Evolutionary conservation across 2,329 filamentous ascomycete species (phyloP), one percentile per base, ranked within the genome.

Genomic region (Aspergillus carbonarius): DNA sequence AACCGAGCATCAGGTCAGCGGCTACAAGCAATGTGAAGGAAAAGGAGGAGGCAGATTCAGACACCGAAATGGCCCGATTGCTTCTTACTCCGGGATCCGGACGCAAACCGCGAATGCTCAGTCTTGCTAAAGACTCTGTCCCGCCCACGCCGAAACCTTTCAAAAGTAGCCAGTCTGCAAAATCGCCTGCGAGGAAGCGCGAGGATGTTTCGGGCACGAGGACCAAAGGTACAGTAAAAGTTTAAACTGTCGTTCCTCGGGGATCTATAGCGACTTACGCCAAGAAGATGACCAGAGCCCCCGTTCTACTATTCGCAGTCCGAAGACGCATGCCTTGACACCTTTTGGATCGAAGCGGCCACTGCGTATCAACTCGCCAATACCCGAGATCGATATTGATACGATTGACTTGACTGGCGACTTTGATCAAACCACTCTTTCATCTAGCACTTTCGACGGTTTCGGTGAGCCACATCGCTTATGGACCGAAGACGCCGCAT

Each of bases 371-470:
- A 59, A 57, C 1, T 60, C 63, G 5, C 55, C 68, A 3, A 55
- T 62, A 23, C 65, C 55, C n/a, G 27, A 57, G 15, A 23, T 73
- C 15, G 64, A 72, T 54, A 73, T 81, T 39, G 78, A 79, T 63
- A 74, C 79, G 2, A 75, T 81, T 60, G 79, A 81, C 63, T 63
- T 80, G 54, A 80, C 77, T 2, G 74, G 72, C 20, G 76, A 77
- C 51, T 55, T 70, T 5, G 73, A 74, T 17, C 66, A 66, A 10
- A 65, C 71, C 15, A 71, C 71, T 1, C 68, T 75, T 4, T 76
- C 76, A 9, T 78, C 78, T 4, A 71, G 65, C 4, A 75, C 72
- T 1, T 61, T 73, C 12, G 75, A 77, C 59, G 71, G 71, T 1
- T 76, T 79, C 64, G 78, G 73, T 12, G 76, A 78, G 37, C 67